These are phyloP conservation scores for Stylosanthes scabra DNA, from an alignment of 331 rosid genomes.

Conservation along the genomic window DNA sequence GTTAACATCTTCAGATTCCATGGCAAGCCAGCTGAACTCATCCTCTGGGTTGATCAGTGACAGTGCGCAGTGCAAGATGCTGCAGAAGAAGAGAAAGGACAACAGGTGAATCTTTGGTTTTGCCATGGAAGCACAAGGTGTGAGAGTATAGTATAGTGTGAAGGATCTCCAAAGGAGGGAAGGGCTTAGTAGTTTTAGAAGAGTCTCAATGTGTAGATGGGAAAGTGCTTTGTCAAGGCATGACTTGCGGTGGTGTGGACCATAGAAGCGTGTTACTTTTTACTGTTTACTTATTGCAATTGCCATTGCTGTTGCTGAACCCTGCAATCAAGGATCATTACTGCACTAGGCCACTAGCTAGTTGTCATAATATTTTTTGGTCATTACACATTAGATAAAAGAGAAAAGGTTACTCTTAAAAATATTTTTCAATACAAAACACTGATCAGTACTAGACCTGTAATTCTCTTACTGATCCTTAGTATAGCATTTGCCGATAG, in stretches of 20 bases:
- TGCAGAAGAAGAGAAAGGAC: slow-evolving; percentile 36
- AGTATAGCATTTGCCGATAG: too few relatives aligned
- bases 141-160: slow-evolving; percentile 37
- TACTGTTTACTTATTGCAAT: slow-evolving; percentile 26
- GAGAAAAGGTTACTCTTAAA: too few relatives aligned
- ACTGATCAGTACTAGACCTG: too few relatives aligned
- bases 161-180: slow-evolving; percentile 36
- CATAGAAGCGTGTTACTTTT: slow-evolving; percentile 35
- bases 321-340: too few relatives aligned
- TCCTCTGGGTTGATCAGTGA: slow-evolving; percentile 49
- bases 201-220: slow-evolving; percentile 16
- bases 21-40: slow-evolving; percentile 52
- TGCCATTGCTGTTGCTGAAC: neutral
- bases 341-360: too few relatives aligned
- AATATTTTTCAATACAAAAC: too few relatives aligned
- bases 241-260: slow-evolving; percentile 58
- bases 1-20: slow-evolving; percentile 59
- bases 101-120: slow-evolving; percentile 33
- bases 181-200: slow-evolving; percentile 35
- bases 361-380: too few relatives aligned
- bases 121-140: slow-evolving; percentile 43
- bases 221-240: slow-evolving; percentile 51
- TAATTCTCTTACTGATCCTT: too few relatives aligned
- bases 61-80: slow-evolving; percentile 47
- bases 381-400: too few relatives aligned